Conservation (phyloP, 495 filamentous ascomycete species). For the Daldinia vernicosa region DNA sequence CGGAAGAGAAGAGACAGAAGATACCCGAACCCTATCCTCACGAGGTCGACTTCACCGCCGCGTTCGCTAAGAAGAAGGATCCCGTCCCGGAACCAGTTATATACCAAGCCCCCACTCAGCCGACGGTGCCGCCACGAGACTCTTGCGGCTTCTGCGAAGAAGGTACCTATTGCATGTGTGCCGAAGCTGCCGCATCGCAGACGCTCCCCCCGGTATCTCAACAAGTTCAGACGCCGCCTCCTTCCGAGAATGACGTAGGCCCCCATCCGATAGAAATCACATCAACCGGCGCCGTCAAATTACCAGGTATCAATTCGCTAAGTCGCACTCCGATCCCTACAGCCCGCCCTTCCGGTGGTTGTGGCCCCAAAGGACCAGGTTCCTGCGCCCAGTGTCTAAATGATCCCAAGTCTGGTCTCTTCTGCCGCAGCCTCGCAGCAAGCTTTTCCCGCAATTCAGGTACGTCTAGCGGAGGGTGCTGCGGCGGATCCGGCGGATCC, state of each 20-base stretch:
- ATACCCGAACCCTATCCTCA: constrained; percentile 51
- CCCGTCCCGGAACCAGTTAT: constrained; percentile 32
- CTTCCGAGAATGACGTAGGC: constrained; percentile 70
- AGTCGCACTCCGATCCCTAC: constrained; percentile 36
- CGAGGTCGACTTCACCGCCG: constrained; percentile 78
- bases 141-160: constrained; percentile 90
- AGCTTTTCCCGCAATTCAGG: constrained; percentile 57
- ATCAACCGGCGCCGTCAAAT: constrained; percentile 58
- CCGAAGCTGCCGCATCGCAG: constrained; percentile 67
- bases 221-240: constrained; percentile 72
- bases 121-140: constrained; percentile 57
- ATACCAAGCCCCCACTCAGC: constrained; percentile 43
- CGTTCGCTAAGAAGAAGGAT: constrained; percentile 59
- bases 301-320: constrained; percentile 52
- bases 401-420: constrained; percentile 81
- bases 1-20: constrained; percentile 64
- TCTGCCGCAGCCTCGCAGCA: constrained; percentile 85
- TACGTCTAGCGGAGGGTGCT: constrained; percentile 52
- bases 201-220: constrained; percentile 54
- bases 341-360: constrained; percentile 43
- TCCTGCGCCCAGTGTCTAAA: constrained; percentile 81
- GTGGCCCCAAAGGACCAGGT: constrained; percentile 77
- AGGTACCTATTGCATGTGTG: constrained; percentile 84
- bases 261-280: constrained; percentile 60
- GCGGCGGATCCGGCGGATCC: constrained; percentile 49